phyloP scores from a whole-genome alignment of 2,329 filamentous ascomycete species.

The Fusarium redolens region DNA sequence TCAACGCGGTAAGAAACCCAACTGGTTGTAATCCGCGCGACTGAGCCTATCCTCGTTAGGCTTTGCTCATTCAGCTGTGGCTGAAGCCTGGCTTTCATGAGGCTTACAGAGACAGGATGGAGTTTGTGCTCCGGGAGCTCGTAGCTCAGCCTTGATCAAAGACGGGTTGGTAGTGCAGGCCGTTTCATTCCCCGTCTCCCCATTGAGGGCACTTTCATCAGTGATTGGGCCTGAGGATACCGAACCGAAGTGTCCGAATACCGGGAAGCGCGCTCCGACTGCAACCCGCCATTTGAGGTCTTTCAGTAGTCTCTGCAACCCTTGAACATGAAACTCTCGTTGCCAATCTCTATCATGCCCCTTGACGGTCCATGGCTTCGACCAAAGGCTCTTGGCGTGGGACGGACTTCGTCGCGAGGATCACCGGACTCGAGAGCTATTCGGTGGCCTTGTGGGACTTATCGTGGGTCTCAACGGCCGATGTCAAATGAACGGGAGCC shows the following conservation, averaged over 20 bases:
- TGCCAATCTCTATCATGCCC: constrained; percentile 29
- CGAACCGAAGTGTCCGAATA: background rate
- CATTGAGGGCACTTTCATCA: background rate
- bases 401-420: constrained; percentile 14
- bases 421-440: constrained; percentile 4
- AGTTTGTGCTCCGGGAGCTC: background rate
- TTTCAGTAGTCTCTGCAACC: background rate
- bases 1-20: background rate
- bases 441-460: constrained; percentile 23
- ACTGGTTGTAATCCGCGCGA: background rate
- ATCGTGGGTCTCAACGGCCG: constrained; percentile 10
- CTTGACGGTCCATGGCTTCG: constrained; percentile 20
- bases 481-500: constrained; percentile 16
- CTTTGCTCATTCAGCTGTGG: constrained; percentile 25
- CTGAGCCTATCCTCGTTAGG: constrained; percentile 7
- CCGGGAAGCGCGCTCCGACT: constrained; percentile 17
- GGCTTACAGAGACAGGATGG: background rate
- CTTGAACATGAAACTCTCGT: background rate
- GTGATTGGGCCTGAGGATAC: background rate
- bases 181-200: constrained; percentile 9
- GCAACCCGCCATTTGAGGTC: background rate
- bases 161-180: background rate
- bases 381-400: constrained; percentile 22
- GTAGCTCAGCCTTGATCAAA: constrained; percentile 2
- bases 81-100: constrained; percentile 16